These are phyloP conservation scores for Colletotrichum siamense DNA, from an alignment of 2,329 filamentous ascomycete genomes.

Conservation along the genomic window DNA sequence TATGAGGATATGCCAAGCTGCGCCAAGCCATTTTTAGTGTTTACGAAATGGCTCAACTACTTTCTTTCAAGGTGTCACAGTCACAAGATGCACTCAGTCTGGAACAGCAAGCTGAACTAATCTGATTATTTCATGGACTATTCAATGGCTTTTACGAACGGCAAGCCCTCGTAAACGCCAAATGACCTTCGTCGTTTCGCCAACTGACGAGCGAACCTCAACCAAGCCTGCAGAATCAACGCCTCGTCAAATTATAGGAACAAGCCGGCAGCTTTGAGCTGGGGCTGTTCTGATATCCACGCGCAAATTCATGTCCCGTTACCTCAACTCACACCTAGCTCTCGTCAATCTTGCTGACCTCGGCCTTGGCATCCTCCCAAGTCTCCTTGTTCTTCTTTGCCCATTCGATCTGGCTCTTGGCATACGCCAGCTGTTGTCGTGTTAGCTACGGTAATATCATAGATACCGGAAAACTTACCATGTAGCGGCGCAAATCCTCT, in stretches of 20 bases:
- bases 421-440: constrained; percentile 77
- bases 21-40: neutral
- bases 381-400: constrained; percentile 89
- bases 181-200: neutral
- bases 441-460: neutral
- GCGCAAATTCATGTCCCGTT: neutral
- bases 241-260: constrained; percentile 18
- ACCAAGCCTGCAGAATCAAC: constrained; percentile 12
- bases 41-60: neutral
- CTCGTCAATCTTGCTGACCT: constrained; percentile 86
- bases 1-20: neutral
- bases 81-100: neutral
- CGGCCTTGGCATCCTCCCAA: constrained; percentile 88
- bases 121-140: neutral
- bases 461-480: constrained; percentile 67
- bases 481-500: constrained; percentile 89
- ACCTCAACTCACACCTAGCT: constrained; percentile 36
- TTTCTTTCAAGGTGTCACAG: neutral
- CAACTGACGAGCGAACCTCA: constrained; percentile 11
- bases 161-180: constrained; percentile 19
- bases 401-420: constrained; percentile 93
- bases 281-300: neutral
- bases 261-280: neutral
- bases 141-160: constrained; percentile 17
- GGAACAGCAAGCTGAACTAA: neutral